Conservation (phyloP, 139 green algal genomes). For the Chlorella sorokiniana region DNA sequence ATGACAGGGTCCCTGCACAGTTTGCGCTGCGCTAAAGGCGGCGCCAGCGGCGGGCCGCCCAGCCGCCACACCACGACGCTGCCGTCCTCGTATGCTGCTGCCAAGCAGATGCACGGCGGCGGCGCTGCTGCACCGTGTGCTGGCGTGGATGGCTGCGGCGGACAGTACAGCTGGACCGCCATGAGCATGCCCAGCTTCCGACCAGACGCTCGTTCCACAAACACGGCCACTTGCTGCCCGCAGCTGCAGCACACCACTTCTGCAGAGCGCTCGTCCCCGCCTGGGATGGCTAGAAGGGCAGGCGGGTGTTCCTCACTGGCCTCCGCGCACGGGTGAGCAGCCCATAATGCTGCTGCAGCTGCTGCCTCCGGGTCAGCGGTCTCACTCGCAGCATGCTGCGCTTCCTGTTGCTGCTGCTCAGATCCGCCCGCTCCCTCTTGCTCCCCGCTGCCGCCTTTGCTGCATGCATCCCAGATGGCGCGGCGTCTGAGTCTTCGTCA, state of each 20-base stretch:
- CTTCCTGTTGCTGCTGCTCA: not conserved
- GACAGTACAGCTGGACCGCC: conserved; percentile 37
- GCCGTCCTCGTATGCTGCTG: conserved; percentile 61
- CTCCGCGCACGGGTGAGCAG: not conserved
- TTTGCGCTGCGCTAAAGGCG: not conserved
- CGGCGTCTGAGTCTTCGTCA: not conserved
- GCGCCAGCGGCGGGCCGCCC: not conserved
- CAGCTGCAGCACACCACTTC: conserved; percentile 31
- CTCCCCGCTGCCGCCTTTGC: not conserved
- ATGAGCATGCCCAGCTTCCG: conserved; percentile 56
- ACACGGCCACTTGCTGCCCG: conserved; percentile 4
- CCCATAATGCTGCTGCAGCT: conserved; percentile 13
- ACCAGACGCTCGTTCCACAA: conserved; percentile 4
- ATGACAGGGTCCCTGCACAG: conserved; percentile 59
- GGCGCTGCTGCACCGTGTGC: not conserved
- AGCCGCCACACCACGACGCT: conserved; percentile 54
- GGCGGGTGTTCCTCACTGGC: not conserved
- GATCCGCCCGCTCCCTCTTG: not conserved
- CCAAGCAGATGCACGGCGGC: conserved; percentile 18
- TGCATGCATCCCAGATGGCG: not conserved
- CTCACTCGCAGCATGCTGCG: not conserved
- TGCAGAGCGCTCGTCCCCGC: not conserved
- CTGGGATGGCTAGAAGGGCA: conserved; percentile 22
- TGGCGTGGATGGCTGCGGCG: not conserved
- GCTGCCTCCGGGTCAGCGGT: not conserved